Conservation (phyloP, 1,284 basidiomycete genomes). For the Baeospora myosura region DNA sequence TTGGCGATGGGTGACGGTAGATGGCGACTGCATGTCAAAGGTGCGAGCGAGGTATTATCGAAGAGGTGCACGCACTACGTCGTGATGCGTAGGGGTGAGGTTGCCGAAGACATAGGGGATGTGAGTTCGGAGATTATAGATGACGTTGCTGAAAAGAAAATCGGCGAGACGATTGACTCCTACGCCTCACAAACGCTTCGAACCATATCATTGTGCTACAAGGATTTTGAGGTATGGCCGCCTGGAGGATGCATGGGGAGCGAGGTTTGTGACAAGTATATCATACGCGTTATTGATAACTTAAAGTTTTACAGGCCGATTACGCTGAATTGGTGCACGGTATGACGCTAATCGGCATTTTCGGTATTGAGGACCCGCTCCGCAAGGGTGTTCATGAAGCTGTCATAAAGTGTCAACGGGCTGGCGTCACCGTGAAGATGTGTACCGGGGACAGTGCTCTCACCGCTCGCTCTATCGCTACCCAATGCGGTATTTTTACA, state of each 20-base stretch:
- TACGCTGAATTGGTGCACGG: constrained; percentile 69
- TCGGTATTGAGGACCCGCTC: constrained; percentile 94
- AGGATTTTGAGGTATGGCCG: constrained; percentile 85
- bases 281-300: constrained; percentile 7
- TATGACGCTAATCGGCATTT: constrained; percentile 81
- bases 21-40: constrained; percentile 84
- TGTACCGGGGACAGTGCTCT: constrained; percentile 97
- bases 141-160: constrained; percentile 65
- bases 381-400: constrained; percentile 86
- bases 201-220: constrained; percentile 90
- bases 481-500: constrained; percentile 92
- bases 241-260: constrained; percentile 49
- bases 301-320: constrained; percentile 39
- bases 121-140: constrained; percentile 61
- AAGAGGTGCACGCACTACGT: constrained; percentile 71
- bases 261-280: constrained; percentile 34
- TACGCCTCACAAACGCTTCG: constrained; percentile 94
- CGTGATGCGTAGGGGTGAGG: constrained; percentile 45
- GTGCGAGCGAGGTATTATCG: constrained; percentile 88
- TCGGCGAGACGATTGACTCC: constrained; percentile 87
- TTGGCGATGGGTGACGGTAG: constrained; percentile 51
- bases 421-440: constrained; percentile 98
- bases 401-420: constrained; percentile 78
- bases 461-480: constrained; percentile 89
- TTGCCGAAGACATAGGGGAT: constrained; percentile 17